Evolutionary conservation across 2,329 filamentous ascomycete genomes (phyloP), one percentile per base, ranked within the genome.

Genomic region (Arachnomyces sp.): DNA sequence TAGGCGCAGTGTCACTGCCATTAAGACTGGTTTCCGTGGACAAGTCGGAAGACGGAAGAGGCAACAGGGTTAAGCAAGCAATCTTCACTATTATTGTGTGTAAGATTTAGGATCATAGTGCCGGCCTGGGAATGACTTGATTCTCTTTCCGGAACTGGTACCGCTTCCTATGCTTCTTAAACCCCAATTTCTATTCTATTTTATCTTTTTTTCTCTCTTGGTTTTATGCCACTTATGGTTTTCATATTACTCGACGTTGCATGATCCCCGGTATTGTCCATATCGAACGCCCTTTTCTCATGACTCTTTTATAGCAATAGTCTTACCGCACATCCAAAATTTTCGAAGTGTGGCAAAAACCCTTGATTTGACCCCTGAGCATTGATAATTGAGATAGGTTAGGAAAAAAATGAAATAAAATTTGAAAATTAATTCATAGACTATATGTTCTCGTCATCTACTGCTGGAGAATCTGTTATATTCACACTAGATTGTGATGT

Each of bases 11-110:
- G 90, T 96, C 63, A 87, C 87, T 45, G 89, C 92, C 53, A 98
- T 98, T 84, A 98, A 98, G 82, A 95, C 88, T 47, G 92, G 92
- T 88, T 98, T 98, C 88, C 93, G 89, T 60, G 92, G 92, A 67
- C 92, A 96, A 72, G 86, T 98, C 67, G 92, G 92, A 66, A 95
- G 95, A 84, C 84, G 92, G 78, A 92, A 82, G 77, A 93, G 93
- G 79, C 84, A 88, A 73, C 79, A 86, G 67, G 84, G 76, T 67
- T 93, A 88, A 75, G 55, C 42, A 42, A 38, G 38, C 15, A n/a
- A 7, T 28, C 13, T 31, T 16, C 31, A 31, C 17, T 31, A 33
- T 36, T 4, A 47, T 42, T 37, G 38, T 29, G 36, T 38, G 18
- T 35, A 41, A 25, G 39, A 35, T 35, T 38, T 33, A 38, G 34